phyloP scores from a whole-genome alignment of 1,284 basidiomycete genomes.

The Tremellales sp. region DNA sequence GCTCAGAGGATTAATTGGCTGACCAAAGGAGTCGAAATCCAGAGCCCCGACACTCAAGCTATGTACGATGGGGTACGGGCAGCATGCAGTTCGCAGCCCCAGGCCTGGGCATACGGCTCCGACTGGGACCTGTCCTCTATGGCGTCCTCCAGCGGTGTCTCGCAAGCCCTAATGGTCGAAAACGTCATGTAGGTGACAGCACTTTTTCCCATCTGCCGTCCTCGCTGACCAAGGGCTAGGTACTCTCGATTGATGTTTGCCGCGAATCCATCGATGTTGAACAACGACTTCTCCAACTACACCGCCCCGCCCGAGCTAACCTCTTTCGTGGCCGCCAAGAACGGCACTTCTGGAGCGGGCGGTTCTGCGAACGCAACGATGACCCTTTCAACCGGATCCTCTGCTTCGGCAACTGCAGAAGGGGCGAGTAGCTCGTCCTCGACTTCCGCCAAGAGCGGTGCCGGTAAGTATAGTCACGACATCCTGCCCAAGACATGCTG shows the following conservation, averaged over 20 bases:
- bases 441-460: no score
- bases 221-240: background rate
- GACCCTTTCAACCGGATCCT: no score
- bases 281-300: slow-evolving; percentile 10
- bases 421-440: no score
- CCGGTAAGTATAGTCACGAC: no score
- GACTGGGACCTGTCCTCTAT: slow-evolving; percentile 22
- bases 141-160: slow-evolving; percentile 7
- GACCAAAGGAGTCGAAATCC: no score
- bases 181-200: slow-evolving; percentile 22
- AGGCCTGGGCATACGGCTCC: slow-evolving; percentile 26
- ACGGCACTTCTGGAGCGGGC: no score
- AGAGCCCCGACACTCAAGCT: slow-evolving; percentile 12
- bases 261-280: slow-evolving; percentile 19
- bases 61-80: slow-evolving; percentile 15
- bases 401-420: no score
- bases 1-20: background rate
- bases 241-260: slow-evolving; percentile 28
- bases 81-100: slow-evolving; percentile 13
- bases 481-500: no score
- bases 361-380: no score
- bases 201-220: background rate
- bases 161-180: slow-evolving; percentile 22
- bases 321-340: slow-evolving; percentile 26
- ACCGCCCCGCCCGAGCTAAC: slow-evolving; percentile 23